A percentile compares a stretch with the other conserved stretches of the same genome.
Evolutionary conservation across 2,329 filamentous ascomycete species (phyloP).

Genomic region (Coccinonectria pachysandricola): DNA sequence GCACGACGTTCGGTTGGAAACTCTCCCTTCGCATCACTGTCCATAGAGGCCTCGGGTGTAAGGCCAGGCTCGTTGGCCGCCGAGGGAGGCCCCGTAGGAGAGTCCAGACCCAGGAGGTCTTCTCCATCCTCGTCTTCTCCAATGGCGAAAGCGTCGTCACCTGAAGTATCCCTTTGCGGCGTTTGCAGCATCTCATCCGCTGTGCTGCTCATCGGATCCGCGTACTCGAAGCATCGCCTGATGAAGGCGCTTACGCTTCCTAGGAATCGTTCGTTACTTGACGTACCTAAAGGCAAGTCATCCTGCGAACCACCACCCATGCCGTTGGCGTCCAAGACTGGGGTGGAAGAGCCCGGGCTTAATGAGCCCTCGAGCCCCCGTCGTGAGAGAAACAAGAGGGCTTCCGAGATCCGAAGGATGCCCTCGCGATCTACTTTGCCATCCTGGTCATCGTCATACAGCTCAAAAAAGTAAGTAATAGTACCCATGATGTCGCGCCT

Average conservation of each 20-base stretch:
- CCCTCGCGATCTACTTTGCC: constrained; percentile 91
- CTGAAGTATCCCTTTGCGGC: constrained; percentile 14
- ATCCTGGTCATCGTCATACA: constrained; percentile 88
- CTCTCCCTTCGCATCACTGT: constrained; percentile 7
- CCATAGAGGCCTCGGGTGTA: constrained; percentile 24
- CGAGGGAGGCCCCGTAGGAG: constrained; percentile 31
- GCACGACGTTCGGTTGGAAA: constrained; percentile 24
- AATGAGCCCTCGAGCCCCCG: constrained; percentile 71
- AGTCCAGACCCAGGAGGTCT: constrained; percentile 52
- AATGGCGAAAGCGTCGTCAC: constrained; percentile 56
- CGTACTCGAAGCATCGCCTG: constrained; percentile 92
- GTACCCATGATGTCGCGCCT: constrained; percentile 94
- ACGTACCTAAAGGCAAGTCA: constrained; percentile 37
- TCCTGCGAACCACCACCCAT: constrained; percentile 23
- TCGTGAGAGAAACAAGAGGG: constrained; percentile 81
- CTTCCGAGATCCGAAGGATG: constrained; percentile 89
- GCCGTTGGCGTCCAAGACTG: constrained; percentile 36
- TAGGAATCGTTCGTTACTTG: constrained; percentile 79
- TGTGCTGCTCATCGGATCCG: constrained; percentile 66
- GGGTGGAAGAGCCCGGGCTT: constrained; percentile 51
- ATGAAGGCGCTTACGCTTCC: constrained; percentile 95
- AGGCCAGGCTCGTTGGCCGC: constrained; percentile 32
- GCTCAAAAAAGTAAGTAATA: constrained; percentile 94
- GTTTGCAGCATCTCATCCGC: constrained; percentile 21
- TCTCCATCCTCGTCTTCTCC: constrained; percentile 59